Conservation (phyloP, 768 basidiomycete genomes). For the Suillus subalutaceus region DNA sequence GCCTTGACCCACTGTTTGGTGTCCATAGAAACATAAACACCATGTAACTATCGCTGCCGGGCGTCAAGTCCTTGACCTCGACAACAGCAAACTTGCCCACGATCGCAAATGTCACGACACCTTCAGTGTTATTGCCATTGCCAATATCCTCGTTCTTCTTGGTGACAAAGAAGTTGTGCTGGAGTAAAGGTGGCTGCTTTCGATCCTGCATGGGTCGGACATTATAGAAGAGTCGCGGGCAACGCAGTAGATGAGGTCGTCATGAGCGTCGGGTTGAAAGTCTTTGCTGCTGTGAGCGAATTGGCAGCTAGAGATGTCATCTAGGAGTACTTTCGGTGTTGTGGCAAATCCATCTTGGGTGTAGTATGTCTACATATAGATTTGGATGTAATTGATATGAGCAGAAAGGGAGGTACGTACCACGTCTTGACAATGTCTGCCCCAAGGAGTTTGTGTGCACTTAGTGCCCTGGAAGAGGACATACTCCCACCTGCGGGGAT, state of each 20-base stretch:
- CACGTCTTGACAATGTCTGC: conserved; percentile 68
- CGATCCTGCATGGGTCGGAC: conserved; percentile 45
- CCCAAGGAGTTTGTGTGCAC: conserved; percentile 62
- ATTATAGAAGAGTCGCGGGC: conserved; percentile 69
- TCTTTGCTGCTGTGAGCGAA: conserved; percentile 88
- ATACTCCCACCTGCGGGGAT: conserved; percentile 65
- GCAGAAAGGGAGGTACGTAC: conserved; percentile 34
- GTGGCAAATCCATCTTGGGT: conserved; percentile 83
- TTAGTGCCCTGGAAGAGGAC: conserved; percentile 78
- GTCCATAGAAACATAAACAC: conserved; percentile 86
- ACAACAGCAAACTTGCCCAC: conserved; percentile 90
- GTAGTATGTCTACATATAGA: conserved; percentile 72
- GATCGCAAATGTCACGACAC: conserved; percentile 89
- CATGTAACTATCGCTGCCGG: conserved; percentile 68
- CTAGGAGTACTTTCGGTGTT: conserved; percentile 57
- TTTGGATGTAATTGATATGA: conserved; percentile 10
- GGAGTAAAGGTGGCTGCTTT: conserved; percentile 74
- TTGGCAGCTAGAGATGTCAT: conserved; percentile 76
- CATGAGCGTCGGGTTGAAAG: conserved; percentile 76
- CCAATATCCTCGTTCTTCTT: conserved; percentile 82
- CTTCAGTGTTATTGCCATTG: conserved; percentile 82
- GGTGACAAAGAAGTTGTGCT: conserved; percentile 78
- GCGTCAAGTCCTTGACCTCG: conserved; percentile 72
- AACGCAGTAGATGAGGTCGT: conserved; percentile 85
- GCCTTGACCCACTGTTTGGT: conserved; percentile 85